Evolutionary conservation across 345 rosid species (phyloP).

Genomic region (Citrus reticulata): DNA sequence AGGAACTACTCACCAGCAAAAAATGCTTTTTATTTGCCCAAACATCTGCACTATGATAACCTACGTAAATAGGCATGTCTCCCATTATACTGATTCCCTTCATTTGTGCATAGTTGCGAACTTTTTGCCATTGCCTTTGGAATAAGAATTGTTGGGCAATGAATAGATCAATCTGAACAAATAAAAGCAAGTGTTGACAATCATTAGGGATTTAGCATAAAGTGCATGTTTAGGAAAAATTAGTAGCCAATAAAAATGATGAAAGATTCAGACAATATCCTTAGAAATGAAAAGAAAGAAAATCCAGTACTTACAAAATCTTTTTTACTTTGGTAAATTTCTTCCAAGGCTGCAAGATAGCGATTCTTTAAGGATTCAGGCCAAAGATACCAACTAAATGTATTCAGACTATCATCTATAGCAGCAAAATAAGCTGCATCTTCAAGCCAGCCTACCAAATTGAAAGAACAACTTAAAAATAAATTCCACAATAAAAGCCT

Average conservation of each 20-base stretch:
- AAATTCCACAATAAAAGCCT: neutral
- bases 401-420: slow-evolving; percentile 52
- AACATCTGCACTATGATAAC: slow-evolving; percentile 96
- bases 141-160: slow-evolving; percentile 89
- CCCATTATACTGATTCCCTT: slow-evolving; percentile 94
- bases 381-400: slow-evolving; percentile 86
- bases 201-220: slow-evolving; percentile 1
- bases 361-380: slow-evolving; percentile 74
- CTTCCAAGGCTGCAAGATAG: slow-evolving; percentile 88
- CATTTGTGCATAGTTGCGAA: slow-evolving; percentile 57
- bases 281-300: slow-evolving; percentile 12
- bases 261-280: slow-evolving; percentile 59
- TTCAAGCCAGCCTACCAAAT: slow-evolving; percentile 83
- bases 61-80: slow-evolving; percentile 98
- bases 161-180: slow-evolving; percentile 70
- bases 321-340: slow-evolving; percentile 63
- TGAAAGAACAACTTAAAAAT: slow-evolving; percentile 3
- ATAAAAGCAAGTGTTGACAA: slow-evolving; percentile 20
- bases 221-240: neutral
- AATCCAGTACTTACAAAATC: slow-evolving; percentile 62
- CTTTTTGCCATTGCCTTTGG: slow-evolving; percentile 94
- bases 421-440: slow-evolving; percentile 98
- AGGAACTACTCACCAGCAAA: slow-evolving; percentile 57
- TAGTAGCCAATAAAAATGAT: slow-evolving; percentile 6
- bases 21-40: slow-evolving; percentile 95